Conservation (phyloP, 352 stramenopile species). For the Phytophthora ohioensis region DNA sequence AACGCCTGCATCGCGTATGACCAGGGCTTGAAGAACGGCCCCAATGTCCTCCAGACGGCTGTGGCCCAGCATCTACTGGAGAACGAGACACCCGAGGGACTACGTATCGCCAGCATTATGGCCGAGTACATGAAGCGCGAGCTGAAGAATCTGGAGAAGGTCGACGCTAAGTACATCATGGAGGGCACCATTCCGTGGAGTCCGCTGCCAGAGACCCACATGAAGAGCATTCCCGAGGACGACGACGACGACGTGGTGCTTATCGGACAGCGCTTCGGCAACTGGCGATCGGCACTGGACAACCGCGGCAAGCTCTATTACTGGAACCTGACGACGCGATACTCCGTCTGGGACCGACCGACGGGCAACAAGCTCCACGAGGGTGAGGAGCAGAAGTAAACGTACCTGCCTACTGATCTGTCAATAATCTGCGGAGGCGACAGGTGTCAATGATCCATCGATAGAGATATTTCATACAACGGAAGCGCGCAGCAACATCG, state of each 20-base stretch:
- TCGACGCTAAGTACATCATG: slow-evolving; percentile 75
- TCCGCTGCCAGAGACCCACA: slow-evolving; percentile 42
- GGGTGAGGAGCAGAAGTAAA: slow-evolving; percentile 52
- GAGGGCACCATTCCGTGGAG: slow-evolving; percentile 83
- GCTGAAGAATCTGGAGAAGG: slow-evolving; percentile 82
- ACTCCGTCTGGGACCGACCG: slow-evolving; percentile 81
- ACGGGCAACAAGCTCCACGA: slow-evolving; percentile 67
- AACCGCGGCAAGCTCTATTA: slow-evolving; percentile 90
- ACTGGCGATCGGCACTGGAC: slow-evolving; percentile 87
- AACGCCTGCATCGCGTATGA: slow-evolving; percentile 96
- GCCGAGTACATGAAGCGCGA: slow-evolving; percentile 83
- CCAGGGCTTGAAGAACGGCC: slow-evolving; percentile 77
- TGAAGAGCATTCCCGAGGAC: slow-evolving; percentile 35
- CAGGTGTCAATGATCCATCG: slow-evolving; percentile 18
- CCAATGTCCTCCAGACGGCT: slow-evolving; percentile 60
- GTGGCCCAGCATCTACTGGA: slow-evolving; percentile 82
- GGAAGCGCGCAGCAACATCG: slow-evolving; percentile 9
- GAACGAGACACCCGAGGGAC: slow-evolving; percentile 64
- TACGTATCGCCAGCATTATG: slow-evolving; percentile 67
- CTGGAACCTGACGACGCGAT: slow-evolving; percentile 88
- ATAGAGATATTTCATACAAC: slow-evolving; percentile 23
- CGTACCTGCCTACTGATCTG: slow-evolving; percentile 2
- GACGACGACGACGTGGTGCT: slow-evolving; percentile 78
- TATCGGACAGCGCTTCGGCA: slow-evolving; percentile 84
- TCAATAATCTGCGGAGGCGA: neutral